Conservation (phyloP, 148 eudicot species). For the Selenicereus undatus region DNA sequence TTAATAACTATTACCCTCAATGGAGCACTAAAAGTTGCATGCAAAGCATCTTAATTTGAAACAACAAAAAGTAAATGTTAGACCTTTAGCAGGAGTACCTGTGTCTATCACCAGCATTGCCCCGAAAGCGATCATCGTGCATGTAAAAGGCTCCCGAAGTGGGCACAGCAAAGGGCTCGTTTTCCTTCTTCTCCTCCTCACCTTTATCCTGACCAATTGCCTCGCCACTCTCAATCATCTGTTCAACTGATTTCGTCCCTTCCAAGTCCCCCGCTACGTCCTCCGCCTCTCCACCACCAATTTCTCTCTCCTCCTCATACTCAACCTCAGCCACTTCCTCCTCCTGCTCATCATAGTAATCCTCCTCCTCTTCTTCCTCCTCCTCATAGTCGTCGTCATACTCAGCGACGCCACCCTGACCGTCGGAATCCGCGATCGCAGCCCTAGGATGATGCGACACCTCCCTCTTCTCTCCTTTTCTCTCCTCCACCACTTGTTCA, state of each 20-base stretch:
- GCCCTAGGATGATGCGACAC: slow-evolving; percentile 11
- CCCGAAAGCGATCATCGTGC: slow-evolving; percentile 93
- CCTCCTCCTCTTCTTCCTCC: slow-evolving; percentile 35
- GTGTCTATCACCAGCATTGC: slow-evolving; percentile 60
- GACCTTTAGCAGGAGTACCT: slow-evolving; percentile 40
- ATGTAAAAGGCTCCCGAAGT: slow-evolving; percentile 95
- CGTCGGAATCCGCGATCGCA: slow-evolving; percentile 44
- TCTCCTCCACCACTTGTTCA: slow-evolving; percentile 26
- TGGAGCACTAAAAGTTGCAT: neutral
- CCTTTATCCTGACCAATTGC: slow-evolving; percentile 20
- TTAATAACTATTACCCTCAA: neutral
- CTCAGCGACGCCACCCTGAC: slow-evolving; percentile 68
- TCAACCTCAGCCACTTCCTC: slow-evolving; percentile 29
- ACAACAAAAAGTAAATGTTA: neutral
- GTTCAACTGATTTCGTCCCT: slow-evolving; percentile 19
- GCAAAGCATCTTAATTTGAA: neutral
- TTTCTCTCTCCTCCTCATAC: slow-evolving; percentile 28
- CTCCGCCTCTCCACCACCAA: slow-evolving; percentile 18
- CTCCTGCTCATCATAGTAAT: slow-evolving; percentile 27
- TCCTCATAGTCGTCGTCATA: slow-evolving; percentile 71
- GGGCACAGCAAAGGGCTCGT: slow-evolving; percentile 91
- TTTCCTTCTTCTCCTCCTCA: slow-evolving; percentile 53
- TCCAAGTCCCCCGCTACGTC: slow-evolving; percentile 6
- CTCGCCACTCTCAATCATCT: slow-evolving; percentile 13
- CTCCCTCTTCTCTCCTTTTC: slow-evolving; percentile 22